phyloP scores from a whole-genome alignment of 169 alveolate genomes.

The Plasmodium gallinaceum region DNA sequence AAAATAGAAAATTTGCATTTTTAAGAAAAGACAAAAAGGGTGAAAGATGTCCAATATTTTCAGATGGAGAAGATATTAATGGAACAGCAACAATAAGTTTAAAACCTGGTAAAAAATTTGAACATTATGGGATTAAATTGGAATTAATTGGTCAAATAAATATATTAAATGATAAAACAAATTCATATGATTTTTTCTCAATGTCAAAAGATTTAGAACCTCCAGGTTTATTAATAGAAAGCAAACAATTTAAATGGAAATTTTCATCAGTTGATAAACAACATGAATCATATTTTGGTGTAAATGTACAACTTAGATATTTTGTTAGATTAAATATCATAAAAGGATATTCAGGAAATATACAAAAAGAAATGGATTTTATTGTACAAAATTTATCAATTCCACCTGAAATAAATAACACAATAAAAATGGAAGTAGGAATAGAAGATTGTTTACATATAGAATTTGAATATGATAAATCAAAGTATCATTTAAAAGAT shows the following conservation, averaged over 20 bases:
- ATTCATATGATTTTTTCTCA: conserved; percentile 96
- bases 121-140: conserved; percentile 98
- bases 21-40: conserved; percentile 85
- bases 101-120: conserved; percentile 95
- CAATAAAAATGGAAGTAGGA: conserved; percentile 98
- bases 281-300: conserved; percentile 98
- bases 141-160: conserved; percentile 98
- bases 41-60: conserved; percentile 88
- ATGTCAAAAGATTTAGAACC: conserved; percentile 97
- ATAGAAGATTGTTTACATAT: conserved; percentile 98
- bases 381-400: conserved; percentile 93
- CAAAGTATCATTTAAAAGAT: conserved; percentile 97
- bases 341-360: conserved; percentile 92
- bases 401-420: conserved; percentile 92
- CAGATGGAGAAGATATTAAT: conserved; percentile 93
- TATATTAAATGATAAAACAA: conserved; percentile 90
- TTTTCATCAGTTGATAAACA: conserved; percentile 97
- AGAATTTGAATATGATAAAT: conserved; percentile 95
- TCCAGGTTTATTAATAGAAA: conserved; percentile 94
- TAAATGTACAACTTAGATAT: conserved; percentile 93
- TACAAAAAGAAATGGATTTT: conserved; percentile 95
- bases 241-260: conserved; percentile 93
- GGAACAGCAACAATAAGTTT: conserved; percentile 93
- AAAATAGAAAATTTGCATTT: conserved; percentile 80
- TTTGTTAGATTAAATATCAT: conserved; percentile 94